Conservation (phyloP, 192 early-diverging fungal species). For the Glomus cerebriforme region DNA sequence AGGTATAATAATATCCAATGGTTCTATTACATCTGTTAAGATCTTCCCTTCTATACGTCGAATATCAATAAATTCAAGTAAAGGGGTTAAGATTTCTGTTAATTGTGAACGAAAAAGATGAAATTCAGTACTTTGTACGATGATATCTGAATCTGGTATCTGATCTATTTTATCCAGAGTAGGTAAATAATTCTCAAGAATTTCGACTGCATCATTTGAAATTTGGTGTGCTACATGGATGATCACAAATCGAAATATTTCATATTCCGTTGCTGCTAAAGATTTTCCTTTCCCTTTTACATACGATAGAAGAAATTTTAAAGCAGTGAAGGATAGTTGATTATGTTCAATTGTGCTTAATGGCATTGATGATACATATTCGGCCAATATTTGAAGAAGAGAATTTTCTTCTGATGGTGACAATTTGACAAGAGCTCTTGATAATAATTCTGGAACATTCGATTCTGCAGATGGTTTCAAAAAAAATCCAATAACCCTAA, state of each 20-base stretch:
- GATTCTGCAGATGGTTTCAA: background rate
- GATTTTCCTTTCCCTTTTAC: background rate
- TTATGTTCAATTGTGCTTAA: background rate
- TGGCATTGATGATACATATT: background rate
- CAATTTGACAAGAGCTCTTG: background rate
- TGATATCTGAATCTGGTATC: too few relatives aligned
- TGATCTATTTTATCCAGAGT: background rate
- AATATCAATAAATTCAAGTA: background rate
- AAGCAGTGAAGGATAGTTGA: background rate
- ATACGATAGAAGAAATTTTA: constrained; percentile 3
- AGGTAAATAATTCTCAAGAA: background rate
- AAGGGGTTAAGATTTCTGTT: background rate
- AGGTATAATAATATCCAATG: background rate
- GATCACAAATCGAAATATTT: background rate
- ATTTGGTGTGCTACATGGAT: background rate
- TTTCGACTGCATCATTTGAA: background rate
- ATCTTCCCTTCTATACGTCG: background rate
- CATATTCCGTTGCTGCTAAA: constrained; percentile 14
- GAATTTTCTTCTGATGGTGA: background rate
- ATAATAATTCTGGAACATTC: background rate
- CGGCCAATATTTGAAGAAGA: background rate
- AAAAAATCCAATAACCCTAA: background rate
- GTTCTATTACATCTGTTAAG: background rate
- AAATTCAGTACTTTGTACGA: background rate
- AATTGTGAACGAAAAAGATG: background rate